A percentile compares a stretch with the other conserved stretches of the same genome.
These are phyloP conservation scores for Podospora bellae-mahoneyi DNA, from an alignment of 495 filamentous ascomycete species.

Conservation along the genomic window DNA sequence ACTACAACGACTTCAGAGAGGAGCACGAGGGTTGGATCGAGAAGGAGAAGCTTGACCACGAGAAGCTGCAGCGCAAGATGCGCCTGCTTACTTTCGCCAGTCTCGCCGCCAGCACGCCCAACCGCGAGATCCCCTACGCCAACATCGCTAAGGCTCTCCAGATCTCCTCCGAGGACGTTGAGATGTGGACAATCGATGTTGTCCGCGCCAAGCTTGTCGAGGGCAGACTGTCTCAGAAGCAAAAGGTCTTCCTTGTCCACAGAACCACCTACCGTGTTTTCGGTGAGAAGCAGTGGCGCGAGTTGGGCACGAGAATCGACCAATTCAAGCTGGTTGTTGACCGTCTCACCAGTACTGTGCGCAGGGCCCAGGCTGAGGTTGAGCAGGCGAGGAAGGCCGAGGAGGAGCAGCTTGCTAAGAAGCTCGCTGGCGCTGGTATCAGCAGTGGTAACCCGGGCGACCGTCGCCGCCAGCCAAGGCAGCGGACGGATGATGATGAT, in stretches of 20 bases:
- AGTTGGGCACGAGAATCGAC: conserved; percentile 83
- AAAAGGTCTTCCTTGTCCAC: conserved; percentile 90
- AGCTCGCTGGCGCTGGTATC: conserved; percentile 45
- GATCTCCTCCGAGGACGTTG: conserved; percentile 76
- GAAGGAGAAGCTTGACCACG: conserved; percentile 60
- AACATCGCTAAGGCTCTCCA: conserved; percentile 78
- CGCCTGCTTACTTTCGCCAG: conserved; percentile 89
- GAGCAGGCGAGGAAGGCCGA: conserved; percentile 58
- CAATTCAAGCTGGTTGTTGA: conserved; percentile 79
- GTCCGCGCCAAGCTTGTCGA: conserved; percentile 93
- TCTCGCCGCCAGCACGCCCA: conserved; percentile 75
- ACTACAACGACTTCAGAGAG: conserved; percentile 90
- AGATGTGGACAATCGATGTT: conserved; percentile 98
- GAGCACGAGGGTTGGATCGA: conserved; percentile 78
- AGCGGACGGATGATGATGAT: conserved; percentile 49
- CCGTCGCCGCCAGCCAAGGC: conserved; percentile 30
- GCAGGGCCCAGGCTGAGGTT: conserved; percentile 68
- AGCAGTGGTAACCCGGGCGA: conserved; percentile 29
- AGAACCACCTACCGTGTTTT: conserved; percentile 93
- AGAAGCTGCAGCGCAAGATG: conserved; percentile 77
- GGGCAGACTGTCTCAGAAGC: conserved; percentile 87
- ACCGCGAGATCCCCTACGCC: conserved; percentile 79
- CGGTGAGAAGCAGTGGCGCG: conserved; percentile 95
- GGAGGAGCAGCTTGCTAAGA: conserved; percentile 54
- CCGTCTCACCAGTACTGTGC: conserved; percentile 70